phyloP scores from a whole-genome alignment of 169 alveolate genomes.

The Cryptosporidium ubiquitum region DNA sequence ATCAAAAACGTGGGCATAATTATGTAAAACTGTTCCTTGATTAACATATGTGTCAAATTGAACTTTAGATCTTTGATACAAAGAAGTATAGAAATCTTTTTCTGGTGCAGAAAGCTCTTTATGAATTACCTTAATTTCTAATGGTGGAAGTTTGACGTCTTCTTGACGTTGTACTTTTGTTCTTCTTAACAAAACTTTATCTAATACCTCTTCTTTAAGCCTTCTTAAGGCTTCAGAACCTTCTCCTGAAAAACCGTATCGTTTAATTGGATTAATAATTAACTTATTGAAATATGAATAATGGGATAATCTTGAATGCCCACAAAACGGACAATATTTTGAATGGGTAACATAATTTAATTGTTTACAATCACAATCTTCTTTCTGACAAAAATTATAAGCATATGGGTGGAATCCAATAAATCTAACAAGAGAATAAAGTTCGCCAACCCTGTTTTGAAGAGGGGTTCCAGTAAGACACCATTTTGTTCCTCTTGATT shows the following conservation, averaged over 20 bases:
- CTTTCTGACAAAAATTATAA: constrained; percentile 89
- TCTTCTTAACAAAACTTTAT: constrained; percentile 81
- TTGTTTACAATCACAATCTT: constrained; percentile 85
- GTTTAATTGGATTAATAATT: constrained; percentile 86
- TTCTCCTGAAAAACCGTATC: constrained; percentile 84
- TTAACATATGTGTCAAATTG: constrained; percentile 83
- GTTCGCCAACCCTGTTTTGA: constrained; percentile 95
- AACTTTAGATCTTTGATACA: constrained; percentile 80
- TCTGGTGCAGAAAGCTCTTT: constrained; percentile 85
- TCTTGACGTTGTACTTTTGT: constrained; percentile 88
- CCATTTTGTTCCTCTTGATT: constrained; percentile 89
- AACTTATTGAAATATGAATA: constrained; percentile 86
- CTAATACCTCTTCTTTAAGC: constrained; percentile 76
- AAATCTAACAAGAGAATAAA: constrained; percentile 93
- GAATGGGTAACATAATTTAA: constrained; percentile 77
- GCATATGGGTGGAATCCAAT: constrained; percentile 92
- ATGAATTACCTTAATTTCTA: constrained; percentile 82
- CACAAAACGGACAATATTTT: constrained; percentile 84
- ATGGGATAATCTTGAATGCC: constrained; percentile 86
- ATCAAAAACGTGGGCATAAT: constrained; percentile 91
- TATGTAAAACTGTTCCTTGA: constrained; percentile 87
- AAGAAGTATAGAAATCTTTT: constrained; percentile 85
- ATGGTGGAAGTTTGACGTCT: constrained; percentile 87
- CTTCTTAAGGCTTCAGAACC: constrained; percentile 78
- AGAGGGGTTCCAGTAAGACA: constrained; percentile 98